Conservation (phyloP, 768 basidiomycete genomes). For the Ramaria rubella region DNA sequence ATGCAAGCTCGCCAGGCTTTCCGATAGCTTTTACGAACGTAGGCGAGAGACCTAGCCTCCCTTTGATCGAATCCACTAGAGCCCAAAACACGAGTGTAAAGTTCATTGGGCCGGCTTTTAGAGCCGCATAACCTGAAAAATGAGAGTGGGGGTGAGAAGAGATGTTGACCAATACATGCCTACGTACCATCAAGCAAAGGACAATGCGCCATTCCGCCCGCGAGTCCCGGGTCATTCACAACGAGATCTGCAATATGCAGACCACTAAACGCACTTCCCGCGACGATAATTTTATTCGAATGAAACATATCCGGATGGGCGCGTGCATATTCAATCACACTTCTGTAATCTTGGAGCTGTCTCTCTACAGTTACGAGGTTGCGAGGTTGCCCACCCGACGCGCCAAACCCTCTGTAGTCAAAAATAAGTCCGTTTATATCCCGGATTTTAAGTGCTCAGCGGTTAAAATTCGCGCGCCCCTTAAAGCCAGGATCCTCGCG, state of each 20-base stretch:
- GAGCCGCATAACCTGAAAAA: neutral
- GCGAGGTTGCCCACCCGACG: constrained; percentile 23
- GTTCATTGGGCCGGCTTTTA: neutral
- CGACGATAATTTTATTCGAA: constrained; percentile 22
- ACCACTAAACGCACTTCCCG: constrained; percentile 23
- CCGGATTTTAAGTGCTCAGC: too few species aligned
- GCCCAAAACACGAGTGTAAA: constrained; percentile 16
- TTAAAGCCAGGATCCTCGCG: too few species aligned
- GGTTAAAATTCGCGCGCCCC: too few species aligned
- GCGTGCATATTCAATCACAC: constrained; percentile 20
- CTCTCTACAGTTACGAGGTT: constrained; percentile 17
- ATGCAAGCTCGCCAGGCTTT: constrained; percentile 10
- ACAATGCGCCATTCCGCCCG: constrained; percentile 23
- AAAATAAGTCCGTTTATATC: too few species aligned
- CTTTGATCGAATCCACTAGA: constrained; percentile 11
- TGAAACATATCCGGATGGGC: constrained; percentile 17
- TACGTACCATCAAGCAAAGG: constrained; percentile 22
- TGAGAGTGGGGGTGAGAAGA: neutral
- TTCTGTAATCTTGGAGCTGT: constrained; percentile 21
- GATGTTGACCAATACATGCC: neutral
- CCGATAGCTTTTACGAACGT: constrained; percentile 17
- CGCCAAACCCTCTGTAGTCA: constrained; percentile 25
- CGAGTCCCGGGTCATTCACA: constrained; percentile 17
- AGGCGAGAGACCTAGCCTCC: constrained; percentile 12
- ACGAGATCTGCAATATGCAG: constrained; percentile 16